Conservation (phyloP, 306 rosid species). For the Fragaria nilgerrensis region DNA sequence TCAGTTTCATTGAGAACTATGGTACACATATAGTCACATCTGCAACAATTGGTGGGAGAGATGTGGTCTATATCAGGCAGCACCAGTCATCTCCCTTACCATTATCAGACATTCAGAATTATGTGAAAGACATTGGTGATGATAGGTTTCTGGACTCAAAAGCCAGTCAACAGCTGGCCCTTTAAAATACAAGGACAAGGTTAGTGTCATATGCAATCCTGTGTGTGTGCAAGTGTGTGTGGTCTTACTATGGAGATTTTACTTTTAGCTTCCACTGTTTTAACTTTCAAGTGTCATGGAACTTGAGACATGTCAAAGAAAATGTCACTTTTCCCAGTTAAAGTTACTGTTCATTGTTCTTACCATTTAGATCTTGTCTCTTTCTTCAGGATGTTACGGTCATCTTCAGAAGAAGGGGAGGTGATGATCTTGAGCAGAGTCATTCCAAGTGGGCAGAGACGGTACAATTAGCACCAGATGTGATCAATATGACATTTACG, state of each 20-base stretch:
- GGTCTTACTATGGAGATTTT: background rate
- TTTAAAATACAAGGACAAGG: slow-evolving; percentile 97
- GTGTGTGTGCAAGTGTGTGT: background rate
- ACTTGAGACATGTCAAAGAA: background rate
- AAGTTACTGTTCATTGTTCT: slow-evolving; percentile 20
- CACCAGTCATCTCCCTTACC: slow-evolving; percentile 84
- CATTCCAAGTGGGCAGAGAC: slow-evolving; percentile 89
- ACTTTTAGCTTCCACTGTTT: background rate
- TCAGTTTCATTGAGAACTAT: slow-evolving; percentile 93
- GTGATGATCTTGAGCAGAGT: slow-evolving; percentile 98
- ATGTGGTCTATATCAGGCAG: slow-evolving; percentile 90
- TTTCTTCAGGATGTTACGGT: slow-evolving; percentile 90
- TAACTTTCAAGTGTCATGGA: background rate
- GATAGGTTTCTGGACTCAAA: slow-evolving; percentile 71
- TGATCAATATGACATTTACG: slow-evolving; percentile 90
- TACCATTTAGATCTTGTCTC: slow-evolving; percentile 3
- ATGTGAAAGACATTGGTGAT: slow-evolving; percentile 73
- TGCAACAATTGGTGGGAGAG: slow-evolving; percentile 94
- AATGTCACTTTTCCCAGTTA: background rate
- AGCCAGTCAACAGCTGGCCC: slow-evolving; percentile 52
- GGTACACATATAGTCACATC: slow-evolving; percentile 96
- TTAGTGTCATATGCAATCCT: slow-evolving; percentile 30
- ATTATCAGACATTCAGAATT: slow-evolving; percentile 64
- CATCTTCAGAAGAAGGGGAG: slow-evolving; percentile 97
- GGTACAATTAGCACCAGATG: slow-evolving; percentile 79